Percentiles rank a stretch among this genome's conserved stretches.
Conservation (phyloP, 2,329 filamentous ascomycete genomes). For the Colletotrichum sojae region DNA sequence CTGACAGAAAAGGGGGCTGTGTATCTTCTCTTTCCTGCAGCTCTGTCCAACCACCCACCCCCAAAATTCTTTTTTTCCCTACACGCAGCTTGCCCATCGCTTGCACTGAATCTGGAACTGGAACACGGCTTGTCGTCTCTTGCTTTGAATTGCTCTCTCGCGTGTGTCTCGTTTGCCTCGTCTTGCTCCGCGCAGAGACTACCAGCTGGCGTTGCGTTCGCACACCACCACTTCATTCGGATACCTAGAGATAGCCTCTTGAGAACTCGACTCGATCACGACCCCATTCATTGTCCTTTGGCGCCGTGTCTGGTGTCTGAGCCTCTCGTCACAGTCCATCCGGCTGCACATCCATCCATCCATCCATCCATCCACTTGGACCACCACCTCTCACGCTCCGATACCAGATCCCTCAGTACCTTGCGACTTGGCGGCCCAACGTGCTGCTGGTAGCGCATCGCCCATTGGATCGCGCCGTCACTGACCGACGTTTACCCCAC, state of each 20-base stretch:
- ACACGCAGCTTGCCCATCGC: conserved; percentile 16
- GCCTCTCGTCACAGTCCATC: conserved; percentile 14
- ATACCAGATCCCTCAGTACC: conserved; percentile 35
- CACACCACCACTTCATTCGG: conserved; percentile 34
- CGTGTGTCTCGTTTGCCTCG: neutral
- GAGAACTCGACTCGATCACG: conserved; percentile 13
- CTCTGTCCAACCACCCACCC: conserved; percentile 24
- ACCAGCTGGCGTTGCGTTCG: conserved; percentile 30
- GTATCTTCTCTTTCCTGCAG: conserved; percentile 32
- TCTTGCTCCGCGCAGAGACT: conserved; percentile 29
- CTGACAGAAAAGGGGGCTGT: conserved; percentile 41
- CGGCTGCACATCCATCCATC: neutral
- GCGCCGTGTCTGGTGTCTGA: neutral
- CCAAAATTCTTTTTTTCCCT: neutral
- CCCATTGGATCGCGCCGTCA: conserved; percentile 31
- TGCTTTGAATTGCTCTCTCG: neutral
- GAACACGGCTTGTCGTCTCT: conserved; percentile 27
- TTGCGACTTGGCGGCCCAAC: conserved; percentile 38
- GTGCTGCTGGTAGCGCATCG: conserved; percentile 14
- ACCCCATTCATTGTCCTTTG: neutral
- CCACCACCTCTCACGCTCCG: conserved; percentile 18
- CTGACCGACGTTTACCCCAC: conserved; percentile 38
- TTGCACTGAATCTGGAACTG: conserved; percentile 19
- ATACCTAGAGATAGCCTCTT: neutral
- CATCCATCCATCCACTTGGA: conserved; percentile 21